Conservation (phyloP, 805 yeast genomes). For the Saccharomycopsis guyanensis region DNA sequence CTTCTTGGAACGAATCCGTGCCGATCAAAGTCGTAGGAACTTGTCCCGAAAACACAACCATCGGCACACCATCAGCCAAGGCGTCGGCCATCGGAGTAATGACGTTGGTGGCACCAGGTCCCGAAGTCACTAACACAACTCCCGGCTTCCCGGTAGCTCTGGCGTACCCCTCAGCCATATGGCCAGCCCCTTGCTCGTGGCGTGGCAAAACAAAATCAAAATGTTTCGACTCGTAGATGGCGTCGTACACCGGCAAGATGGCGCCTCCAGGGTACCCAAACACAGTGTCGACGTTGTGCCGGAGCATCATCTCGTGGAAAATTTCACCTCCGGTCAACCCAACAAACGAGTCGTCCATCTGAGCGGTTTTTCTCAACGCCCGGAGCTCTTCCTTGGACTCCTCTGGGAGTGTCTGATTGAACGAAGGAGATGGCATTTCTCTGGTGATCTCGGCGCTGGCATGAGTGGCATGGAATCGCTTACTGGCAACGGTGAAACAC, state of each 20-base stretch:
- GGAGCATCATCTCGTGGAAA: slow-evolving; percentile 96
- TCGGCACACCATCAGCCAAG: slow-evolving; percentile 91
- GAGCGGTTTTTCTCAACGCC: background rate
- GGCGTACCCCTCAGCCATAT: slow-evolving; percentile 99
- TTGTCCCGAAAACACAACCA: slow-evolving; percentile 96
- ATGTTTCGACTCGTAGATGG: slow-evolving; percentile 83
- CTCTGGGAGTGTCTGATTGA: slow-evolving; percentile 30
- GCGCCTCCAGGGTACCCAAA: slow-evolving; percentile 99
- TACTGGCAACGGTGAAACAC: background rate
- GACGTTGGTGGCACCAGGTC: slow-evolving; percentile 98
- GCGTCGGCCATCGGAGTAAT: slow-evolving; percentile 99
- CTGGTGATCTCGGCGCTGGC: slow-evolving; percentile 20
- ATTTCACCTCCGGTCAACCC: slow-evolving; percentile 98
- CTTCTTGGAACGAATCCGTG: slow-evolving; percentile 98
- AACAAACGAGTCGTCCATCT: slow-evolving; percentile 78
- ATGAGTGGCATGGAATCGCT: background rate
- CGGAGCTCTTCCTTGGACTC: slow-evolving; percentile 20
- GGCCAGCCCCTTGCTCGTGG: slow-evolving; percentile 99
- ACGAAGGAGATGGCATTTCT: slow-evolving; percentile 43
- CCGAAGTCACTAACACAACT: slow-evolving; percentile 96
- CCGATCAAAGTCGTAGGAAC: slow-evolving; percentile 95
- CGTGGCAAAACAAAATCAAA: slow-evolving; percentile 89
- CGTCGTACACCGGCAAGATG: slow-evolving; percentile 94
- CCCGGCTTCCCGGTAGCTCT: slow-evolving; percentile 95
- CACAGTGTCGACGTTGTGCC: slow-evolving; percentile 91